phyloP scores from a whole-genome alignment of 805 yeast genomes.

The Myxozyma geophila region DNA sequence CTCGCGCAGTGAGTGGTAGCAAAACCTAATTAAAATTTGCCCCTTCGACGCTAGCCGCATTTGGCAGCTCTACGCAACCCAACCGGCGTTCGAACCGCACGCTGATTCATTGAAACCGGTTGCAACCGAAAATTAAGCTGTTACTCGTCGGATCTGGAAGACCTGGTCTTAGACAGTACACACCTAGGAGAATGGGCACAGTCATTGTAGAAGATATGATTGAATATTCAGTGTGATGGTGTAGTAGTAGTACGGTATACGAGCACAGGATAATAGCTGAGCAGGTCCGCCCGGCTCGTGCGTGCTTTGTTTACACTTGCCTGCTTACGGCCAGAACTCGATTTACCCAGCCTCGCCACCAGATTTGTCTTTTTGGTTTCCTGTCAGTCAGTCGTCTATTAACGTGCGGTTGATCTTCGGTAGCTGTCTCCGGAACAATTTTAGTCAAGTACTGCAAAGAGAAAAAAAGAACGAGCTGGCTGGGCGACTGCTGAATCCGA shows the following conservation, averaged over 20 bases:
- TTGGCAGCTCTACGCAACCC: background rate
- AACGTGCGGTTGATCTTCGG: too few species aligned
- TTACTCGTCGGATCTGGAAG: background rate
- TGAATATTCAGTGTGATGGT: too few species aligned
- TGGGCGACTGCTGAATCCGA: too few species aligned
- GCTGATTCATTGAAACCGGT: too few species aligned
- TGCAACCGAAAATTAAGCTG: too few species aligned
- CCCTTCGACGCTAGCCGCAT: conserved; percentile 2
- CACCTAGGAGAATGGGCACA: background rate
- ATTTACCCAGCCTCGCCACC: background rate
- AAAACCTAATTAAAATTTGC: conserved; percentile 12
- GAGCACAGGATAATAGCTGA: background rate
- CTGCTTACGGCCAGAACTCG: background rate
- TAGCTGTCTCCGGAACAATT: too few species aligned
- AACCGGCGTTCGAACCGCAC: background rate
- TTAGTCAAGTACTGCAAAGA: too few species aligned
- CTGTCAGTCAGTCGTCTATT: background rate
- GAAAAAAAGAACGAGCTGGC: too few species aligned
- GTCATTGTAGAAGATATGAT: too few species aligned
- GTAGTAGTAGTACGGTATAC: background rate
- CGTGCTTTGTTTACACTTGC: background rate
- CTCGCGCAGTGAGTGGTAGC: background rate
- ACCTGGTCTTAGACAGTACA: background rate
- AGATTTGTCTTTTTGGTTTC: background rate
- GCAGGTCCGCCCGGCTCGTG: background rate